Base-by-base conservation (phyloP, 2,329 filamentous ascomycete species). In the Calycina herbarum region DNA sequence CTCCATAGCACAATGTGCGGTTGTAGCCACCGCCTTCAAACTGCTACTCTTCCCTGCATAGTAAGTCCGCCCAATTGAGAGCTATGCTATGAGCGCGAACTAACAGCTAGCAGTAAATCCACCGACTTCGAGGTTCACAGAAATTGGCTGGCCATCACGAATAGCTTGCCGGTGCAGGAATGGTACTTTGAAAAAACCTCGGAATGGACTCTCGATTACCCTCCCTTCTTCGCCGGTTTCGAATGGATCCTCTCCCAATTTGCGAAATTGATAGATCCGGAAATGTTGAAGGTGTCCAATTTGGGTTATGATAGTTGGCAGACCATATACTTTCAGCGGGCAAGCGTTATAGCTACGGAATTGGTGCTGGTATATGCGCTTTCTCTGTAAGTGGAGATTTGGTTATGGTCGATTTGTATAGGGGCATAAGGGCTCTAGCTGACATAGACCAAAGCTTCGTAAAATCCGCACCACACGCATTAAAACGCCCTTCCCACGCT, bases 121-220 rank as follows among this genome's bases (percentile, higher is more conserved):
- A 99, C 95, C 73, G 95, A 99, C 78, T 99, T 99, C 75, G 95
- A 99, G 79, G 95, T 99, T 64, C 95, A 99, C 80, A 89, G 95
- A 71, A 99, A 99, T 82, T 99, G 95, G 95, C 88, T 99, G 51
- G 95, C 95, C 69, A 93, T 98, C 72, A 98, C 95, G 4, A 85
- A 97, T 79, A 96, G 91, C 68, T 84, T 98, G 24, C 92, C 94
- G 2, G 80, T 94, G 61, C 88, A 91, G 78, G 84, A 96, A 72
- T 99, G 95, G 95, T 99, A 99, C 80, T 94, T 90, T 76, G 95
- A 99, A 83, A 90, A 94, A 80, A 97, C 94, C 1, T 99, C 95
- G 66, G 93, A 98, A 92, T 99, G 95, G 95, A 99, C 95, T 0
- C 89, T 99, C 75, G 95, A 99, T 81, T 99, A 99, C 77, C 95